phyloP scores from a whole-genome alignment of 768 basidiomycete species.

The Porphyrellus cyaneotinctus region DNA sequence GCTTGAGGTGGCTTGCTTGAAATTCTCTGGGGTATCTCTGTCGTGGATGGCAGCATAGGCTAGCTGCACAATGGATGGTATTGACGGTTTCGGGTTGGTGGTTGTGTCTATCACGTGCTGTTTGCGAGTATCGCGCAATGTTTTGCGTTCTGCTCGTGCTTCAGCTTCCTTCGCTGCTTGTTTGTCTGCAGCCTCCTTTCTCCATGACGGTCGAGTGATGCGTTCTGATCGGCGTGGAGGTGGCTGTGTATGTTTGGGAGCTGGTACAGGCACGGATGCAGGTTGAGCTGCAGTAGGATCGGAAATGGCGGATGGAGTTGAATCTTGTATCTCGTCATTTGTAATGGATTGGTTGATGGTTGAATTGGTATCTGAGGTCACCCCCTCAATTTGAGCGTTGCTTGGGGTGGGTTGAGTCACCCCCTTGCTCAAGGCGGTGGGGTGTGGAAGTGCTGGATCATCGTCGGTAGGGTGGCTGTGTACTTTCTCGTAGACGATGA shows the following conservation, averaged over 20 bases:
- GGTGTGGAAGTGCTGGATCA: not conserved
- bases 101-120: no score
- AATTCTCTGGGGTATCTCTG: not conserved
- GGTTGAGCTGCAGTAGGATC: slow-evolving; percentile 1
- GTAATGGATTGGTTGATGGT: no score
- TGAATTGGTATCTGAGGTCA: no score
- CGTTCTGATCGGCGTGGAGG: not conserved
- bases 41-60: no score
- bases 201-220: not conserved
- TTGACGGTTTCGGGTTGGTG: no score
- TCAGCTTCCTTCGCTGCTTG: no score
- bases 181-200: not conserved
- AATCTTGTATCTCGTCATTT: not conserved
- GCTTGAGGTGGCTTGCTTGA: not conserved
- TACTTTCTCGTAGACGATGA: slow-evolving; percentile 1
- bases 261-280: no score
- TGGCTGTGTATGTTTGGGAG: no score
- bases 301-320: not conserved
- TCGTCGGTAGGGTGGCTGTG: not conserved
- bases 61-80: no score
- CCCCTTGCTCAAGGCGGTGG: not conserved
- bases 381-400: no score
- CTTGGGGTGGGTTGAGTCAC: no score
- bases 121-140: no score
- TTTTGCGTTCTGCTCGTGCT: not conserved